Base-by-base conservation (phyloP, 2,329 filamentous ascomycete species). In the Drechmeria coniospora region DNA sequence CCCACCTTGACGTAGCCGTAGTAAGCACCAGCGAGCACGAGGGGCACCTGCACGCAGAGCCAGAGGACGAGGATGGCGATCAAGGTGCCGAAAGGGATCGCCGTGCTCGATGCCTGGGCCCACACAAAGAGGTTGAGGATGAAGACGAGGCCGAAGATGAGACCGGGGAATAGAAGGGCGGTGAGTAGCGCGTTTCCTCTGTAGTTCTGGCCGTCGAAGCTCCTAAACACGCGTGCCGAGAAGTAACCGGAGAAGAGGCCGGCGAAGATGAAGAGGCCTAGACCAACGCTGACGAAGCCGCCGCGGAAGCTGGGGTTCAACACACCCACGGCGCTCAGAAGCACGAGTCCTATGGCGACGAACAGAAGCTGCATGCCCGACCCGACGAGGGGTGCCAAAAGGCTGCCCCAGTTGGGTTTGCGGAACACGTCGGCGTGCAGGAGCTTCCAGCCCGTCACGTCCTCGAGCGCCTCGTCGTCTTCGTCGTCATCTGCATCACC, bases 341-440 rank as follows among this genome's bases (percentile, higher is more conserved):
- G 46, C 8, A 87, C 63, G 4, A 92, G 61, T 2, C 80, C 79
- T 21, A 74, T 54, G 1, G 74, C 68, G 76, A 90, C 84, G 51
- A 87, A 84, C 8, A 92, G 61, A 2, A 92, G 64, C 53, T 93
- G 83, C 63, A 79, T 83, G 23, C 83, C 83, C 1, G 82, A 92
- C 3, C 84, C 84, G 13, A 92, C 63, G 6, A 92, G 57, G 1
- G 83, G 82, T 0, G 83, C 81, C 21, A 92, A 62, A 2, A 92
- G 59, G 28, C 73, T 68, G 16, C 79, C 80, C 36, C 72, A 68
- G 3, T 61, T 51, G 1, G 83, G 83, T 15, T 74, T 61, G 25
- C 83, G 69, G 57, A 92, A 92, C 4, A 92, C 80, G 49, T 92
- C 83, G n/a, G 70, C 80, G 43, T 92, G 81, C 3, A 92, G 63